Percentiles rank a stretch among this genome's conserved stretches.
phyloP scores from a whole-genome alignment of 306 rosid species.

The Abrus pulchellus region DNA sequence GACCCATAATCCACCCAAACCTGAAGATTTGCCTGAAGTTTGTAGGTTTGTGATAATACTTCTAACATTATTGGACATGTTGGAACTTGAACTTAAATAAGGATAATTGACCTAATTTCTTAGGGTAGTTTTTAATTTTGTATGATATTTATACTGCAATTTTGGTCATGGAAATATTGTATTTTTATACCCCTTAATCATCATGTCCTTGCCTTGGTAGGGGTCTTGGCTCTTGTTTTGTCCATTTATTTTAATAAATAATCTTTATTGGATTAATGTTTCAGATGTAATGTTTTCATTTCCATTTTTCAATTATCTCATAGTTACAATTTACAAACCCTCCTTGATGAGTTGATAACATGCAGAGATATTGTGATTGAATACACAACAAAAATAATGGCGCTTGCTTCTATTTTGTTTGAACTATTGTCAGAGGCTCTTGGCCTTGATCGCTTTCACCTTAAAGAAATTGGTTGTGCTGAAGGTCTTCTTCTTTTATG shows the following conservation, averaged over 20 bases:
- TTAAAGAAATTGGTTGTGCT: background rate
- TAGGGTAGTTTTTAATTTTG: background rate
- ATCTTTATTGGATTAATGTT: background rate
- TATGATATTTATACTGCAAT: background rate
- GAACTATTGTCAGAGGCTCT: constrained; percentile 44
- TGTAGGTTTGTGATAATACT: constrained; percentile 45
- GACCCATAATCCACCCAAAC: constrained; percentile 47
- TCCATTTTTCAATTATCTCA: background rate
- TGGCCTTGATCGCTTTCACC: background rate
- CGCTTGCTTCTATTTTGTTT: constrained; percentile 41
- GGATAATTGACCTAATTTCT: background rate
- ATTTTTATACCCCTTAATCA: background rate
- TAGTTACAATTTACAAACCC: background rate
- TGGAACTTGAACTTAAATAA: background rate
- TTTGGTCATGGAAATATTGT: background rate
- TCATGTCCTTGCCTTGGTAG: background rate
- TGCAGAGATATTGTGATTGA: constrained; percentile 49
- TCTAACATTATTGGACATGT: background rate
- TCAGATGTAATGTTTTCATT: background rate
- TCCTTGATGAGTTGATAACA: constrained; percentile 6
- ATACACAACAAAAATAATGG: constrained; percentile 49
- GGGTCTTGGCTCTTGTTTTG: background rate
- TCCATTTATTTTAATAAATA: background rate
- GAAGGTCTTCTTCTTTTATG: constrained; percentile 10
- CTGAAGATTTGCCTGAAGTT: constrained; percentile 49